phyloP scores from a whole-genome alignment of 768 basidiomycete genomes.

The Lactarius trivialis region DNA sequence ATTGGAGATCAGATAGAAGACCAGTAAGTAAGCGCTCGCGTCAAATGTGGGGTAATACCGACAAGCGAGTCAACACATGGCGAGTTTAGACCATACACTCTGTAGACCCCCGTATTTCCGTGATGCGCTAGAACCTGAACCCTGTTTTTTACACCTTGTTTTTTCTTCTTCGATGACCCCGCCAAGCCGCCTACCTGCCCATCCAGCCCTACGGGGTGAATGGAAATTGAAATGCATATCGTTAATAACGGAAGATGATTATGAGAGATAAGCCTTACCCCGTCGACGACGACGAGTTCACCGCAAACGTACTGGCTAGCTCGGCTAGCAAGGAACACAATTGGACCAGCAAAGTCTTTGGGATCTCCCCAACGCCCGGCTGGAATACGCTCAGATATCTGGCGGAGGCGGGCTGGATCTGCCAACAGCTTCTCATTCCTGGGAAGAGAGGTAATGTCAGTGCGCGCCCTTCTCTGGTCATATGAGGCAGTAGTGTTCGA shows the following conservation, averaged over 20 bases:
- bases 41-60: slow-evolving; percentile 4
- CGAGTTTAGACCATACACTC: not conserved
- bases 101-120: slow-evolving; percentile 7
- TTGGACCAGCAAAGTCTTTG: slow-evolving; percentile 58
- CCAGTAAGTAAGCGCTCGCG: slow-evolving; percentile 2
- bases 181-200: slow-evolving; percentile 24
- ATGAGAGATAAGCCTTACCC: slow-evolving; percentile 39
- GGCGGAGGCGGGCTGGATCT: slow-evolving; percentile 53
- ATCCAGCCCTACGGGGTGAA: slow-evolving; percentile 25
- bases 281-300: slow-evolving; percentile 61
- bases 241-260: slow-evolving; percentile 4
- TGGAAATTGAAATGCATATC: slow-evolving; percentile 8
- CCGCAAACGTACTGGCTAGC: slow-evolving; percentile 67
- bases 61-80: slow-evolving; percentile 16
- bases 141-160: not conserved
- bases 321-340: slow-evolving; percentile 57
- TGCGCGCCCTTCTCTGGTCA: slow-evolving; percentile 7
- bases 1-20: slow-evolving; percentile 9
- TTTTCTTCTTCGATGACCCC: not conserved
- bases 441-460: slow-evolving; percentile 18
- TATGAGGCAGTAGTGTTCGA: slow-evolving; percentile 15
- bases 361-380: slow-evolving; percentile 63
- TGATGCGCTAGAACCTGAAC: slow-evolving; percentile 9
- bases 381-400: slow-evolving; percentile 68
- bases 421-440: slow-evolving; percentile 62